Percentiles rank a stretch among this genome's conserved stretches.
Conservation (phyloP, 2,329 filamentous ascomycete genomes). For the Aspergillus pseudoviridinutans region DNA sequence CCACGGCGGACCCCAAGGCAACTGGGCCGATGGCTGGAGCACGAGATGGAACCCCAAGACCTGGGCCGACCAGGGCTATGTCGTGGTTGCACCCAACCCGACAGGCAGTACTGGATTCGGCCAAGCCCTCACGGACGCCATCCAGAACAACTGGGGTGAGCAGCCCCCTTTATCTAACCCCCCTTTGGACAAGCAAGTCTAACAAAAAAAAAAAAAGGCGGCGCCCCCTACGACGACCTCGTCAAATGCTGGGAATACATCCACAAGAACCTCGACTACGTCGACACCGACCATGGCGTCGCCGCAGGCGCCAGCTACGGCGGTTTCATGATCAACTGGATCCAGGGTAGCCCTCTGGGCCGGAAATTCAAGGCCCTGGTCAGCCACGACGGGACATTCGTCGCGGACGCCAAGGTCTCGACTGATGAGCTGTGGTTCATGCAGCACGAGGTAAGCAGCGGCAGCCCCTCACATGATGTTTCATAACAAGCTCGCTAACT, state of each 20-base stretch:
- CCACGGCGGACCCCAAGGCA: constrained; percentile 77
- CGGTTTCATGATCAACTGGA: constrained; percentile 65
- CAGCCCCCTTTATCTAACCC: neutral
- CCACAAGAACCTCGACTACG: constrained; percentile 31
- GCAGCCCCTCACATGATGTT: neutral
- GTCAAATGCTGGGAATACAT: constrained; percentile 75
- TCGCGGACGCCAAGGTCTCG: constrained; percentile 48
- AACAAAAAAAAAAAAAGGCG: constrained; percentile 14
- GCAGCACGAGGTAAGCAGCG: constrained; percentile 38
- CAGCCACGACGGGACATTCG: constrained; percentile 83
- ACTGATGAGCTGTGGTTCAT: constrained; percentile 53
- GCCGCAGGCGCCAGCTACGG: constrained; percentile 41
- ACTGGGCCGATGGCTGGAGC: constrained; percentile 72
- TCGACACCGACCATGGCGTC: constrained; percentile 37
- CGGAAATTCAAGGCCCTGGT: constrained; percentile 84
- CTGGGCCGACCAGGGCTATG: constrained; percentile 83
- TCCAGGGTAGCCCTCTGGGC: constrained; percentile 79
- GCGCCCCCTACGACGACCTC: constrained; percentile 71
- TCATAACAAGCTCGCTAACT: neutral
- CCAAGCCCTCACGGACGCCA: constrained; percentile 70
- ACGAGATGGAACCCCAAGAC: constrained; percentile 83
- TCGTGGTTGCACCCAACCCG: constrained; percentile 77
- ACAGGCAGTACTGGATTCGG: constrained; percentile 82
- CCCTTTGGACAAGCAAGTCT: neutral
- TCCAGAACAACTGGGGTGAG: constrained; percentile 72